Evolutionary conservation across 371 early-diverging fungal species (phyloP).

Genomic region (Lichtheimia ornata): DNA sequence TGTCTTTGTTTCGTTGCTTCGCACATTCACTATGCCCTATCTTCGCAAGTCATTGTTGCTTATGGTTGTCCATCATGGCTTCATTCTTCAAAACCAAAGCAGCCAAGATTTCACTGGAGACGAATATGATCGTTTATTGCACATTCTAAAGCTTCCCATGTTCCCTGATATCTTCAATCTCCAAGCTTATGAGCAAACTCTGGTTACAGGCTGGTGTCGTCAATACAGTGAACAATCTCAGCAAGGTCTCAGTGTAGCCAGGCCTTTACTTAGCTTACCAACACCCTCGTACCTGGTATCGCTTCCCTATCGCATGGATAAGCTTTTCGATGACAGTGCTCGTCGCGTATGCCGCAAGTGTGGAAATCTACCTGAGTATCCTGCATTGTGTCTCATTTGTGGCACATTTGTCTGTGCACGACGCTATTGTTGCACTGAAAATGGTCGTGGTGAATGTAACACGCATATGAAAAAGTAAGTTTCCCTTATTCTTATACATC

Average conservation of each 20-base stretch:
- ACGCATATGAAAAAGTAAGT: constrained; percentile 73
- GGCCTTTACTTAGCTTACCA: constrained; percentile 53
- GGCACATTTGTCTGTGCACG: constrained; percentile 92
- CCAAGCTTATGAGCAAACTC: constrained; percentile 20
- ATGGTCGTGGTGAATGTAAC: constrained; percentile 89
- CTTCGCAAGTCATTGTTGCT: constrained; percentile 43
- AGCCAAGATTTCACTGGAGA: constrained; percentile 12
- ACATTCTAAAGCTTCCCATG: constrained; percentile 30
- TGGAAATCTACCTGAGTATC: constrained; percentile 79
- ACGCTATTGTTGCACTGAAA: constrained; percentile 88
- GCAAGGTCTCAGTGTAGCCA: not conserved
- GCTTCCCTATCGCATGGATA: constrained; percentile 82
- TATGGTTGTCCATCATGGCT: constrained; percentile 44
- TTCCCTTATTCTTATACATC: constrained; percentile 8
- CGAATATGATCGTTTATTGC: constrained; percentile 41
- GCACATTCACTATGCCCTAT: constrained; percentile 39
- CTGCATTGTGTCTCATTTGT: constrained; percentile 92
- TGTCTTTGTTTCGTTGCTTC: constrained; percentile 28
- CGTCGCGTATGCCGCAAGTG: constrained; percentile 81
- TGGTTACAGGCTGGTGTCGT: constrained; percentile 39
- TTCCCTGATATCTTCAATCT: constrained; percentile 29
- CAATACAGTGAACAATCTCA: constrained; percentile 22
- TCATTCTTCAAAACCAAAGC: constrained; percentile 34
- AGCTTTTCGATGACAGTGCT: constrained; percentile 80
- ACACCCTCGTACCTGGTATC: constrained; percentile 66